Evolutionary conservation across 495 filamentous ascomycete species (phyloP), one percentile per base, ranked within the genome.

Genomic region (Penicillium bialowiezense): DNA sequence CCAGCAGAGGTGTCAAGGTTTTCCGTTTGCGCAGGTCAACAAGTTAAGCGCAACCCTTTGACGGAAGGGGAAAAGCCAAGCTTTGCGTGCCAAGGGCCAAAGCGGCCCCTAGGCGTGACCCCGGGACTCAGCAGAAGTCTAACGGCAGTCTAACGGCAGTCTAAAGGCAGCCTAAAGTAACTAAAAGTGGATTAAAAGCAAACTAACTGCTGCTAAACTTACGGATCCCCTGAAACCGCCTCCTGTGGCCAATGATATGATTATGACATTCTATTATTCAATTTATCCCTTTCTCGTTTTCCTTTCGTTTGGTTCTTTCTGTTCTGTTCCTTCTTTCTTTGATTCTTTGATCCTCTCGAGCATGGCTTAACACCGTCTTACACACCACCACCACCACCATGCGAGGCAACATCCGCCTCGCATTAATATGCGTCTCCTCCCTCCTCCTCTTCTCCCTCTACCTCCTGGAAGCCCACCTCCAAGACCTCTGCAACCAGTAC

Each of bases 401-500:
- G 74, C 66, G 61, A 62, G 59, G 67, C 26, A 57, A 62, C 37
- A 29, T 62, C 43, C 71, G 74, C 12, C 43, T 78, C 37, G 51
- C 61, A 32, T 32, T 37, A 15, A 15, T 71, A 40, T 69, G 63
- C 44, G 52, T 58, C 9, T 47, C 48, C 0, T n/a, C 67, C 6
- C 17, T 74, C 2, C 41, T 73, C 13, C 20, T 70, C 17, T 56
- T 69, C 33, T 54, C 65, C 1, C 46, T 73, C n/a, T 70, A 67
- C 12, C 50, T 75, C 17, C 31, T 76, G 19, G 67, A 70, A 35
- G 47, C 55, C 12, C 62, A 71, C 42, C 55, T 75, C 7, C 56
- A 64, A 40, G 72, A 77, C 20, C 36, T 75, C 17, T 71, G 58
- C 52, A 64, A 70, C 45, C 75, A 75, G 43, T 74, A 76, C 52